Conservation (phyloP, 345 rosid genomes). For the Cardiospermum halicacabum region DNA sequence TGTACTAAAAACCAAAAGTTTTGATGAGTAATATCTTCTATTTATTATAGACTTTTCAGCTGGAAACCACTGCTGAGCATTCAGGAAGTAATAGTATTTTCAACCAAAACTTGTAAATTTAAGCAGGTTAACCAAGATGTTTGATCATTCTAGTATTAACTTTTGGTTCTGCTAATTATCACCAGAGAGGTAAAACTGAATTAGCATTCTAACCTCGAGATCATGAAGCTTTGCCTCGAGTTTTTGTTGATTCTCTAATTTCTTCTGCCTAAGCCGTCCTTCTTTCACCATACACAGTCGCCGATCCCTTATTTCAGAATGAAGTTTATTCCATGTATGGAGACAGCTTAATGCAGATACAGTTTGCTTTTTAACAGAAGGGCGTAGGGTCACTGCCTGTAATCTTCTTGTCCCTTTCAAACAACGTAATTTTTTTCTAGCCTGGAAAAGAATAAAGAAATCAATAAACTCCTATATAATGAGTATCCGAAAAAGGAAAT, state of each 20-base stretch:
- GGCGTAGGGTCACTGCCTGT: slow-evolving; percentile 38
- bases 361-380: slow-evolving; percentile 63
- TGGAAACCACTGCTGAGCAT: neutral
- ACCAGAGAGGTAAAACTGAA: neutral
- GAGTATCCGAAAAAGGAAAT: neutral
- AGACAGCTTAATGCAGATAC: slow-evolving; percentile 52
- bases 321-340: slow-evolving; percentile 84
- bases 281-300: slow-evolving; percentile 78
- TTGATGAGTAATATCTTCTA: neutral
- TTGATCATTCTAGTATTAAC: neutral
- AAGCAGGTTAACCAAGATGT: neutral
- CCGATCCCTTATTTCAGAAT: slow-evolving; percentile 62
- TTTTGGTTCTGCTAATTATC: slow-evolving; percentile 3
- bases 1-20: neutral
- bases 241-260: slow-evolving; percentile 83
- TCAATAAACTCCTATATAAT: neutral
- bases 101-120: neutral
- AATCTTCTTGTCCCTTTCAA: slow-evolving; percentile 59
- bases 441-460: slow-evolving; percentile 39
- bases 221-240: slow-evolving; percentile 92
- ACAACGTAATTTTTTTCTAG: slow-evolving; percentile 61
- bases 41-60: neutral
- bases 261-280: slow-evolving; percentile 66
- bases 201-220: slow-evolving; percentile 55
- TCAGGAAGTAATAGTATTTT: neutral